Percentiles rank a stretch among this genome's conserved stretches.
phyloP scores from a whole-genome alignment of 352 stramenopile species.

The Pythium chondricola region DNA sequence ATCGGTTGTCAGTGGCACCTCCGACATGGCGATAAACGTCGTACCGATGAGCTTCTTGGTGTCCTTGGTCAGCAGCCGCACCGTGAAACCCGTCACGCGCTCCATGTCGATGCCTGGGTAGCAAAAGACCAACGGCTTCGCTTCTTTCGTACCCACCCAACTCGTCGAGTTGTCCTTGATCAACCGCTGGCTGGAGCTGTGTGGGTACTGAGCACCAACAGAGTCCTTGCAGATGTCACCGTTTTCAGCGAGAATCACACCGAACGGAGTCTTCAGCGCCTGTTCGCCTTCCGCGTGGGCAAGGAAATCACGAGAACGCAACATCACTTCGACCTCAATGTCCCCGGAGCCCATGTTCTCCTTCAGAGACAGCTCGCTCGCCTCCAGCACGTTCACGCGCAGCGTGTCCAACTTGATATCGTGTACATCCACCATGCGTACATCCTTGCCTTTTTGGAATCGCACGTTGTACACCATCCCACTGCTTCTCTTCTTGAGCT shows the following conservation, averaged over 20 bases:
- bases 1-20: slow-evolving; percentile 16
- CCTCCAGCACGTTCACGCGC: slow-evolving; percentile 34
- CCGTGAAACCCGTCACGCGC: slow-evolving; percentile 29
- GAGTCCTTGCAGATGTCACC: slow-evolving; percentile 43
- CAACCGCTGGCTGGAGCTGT: slow-evolving; percentile 24
- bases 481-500: slow-evolving; percentile 3
- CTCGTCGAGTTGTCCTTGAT: slow-evolving; percentile 7
- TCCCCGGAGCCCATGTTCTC: slow-evolving; percentile 21
- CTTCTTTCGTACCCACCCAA: not conserved
- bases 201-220: slow-evolving; percentile 19
- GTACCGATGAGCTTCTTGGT: slow-evolving; percentile 28
- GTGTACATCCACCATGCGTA: slow-evolving; percentile 14
- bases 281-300: slow-evolving; percentile 15
- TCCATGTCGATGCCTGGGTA: slow-evolving; percentile 36
- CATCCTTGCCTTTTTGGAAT: slow-evolving; percentile 14
- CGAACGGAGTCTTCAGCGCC: slow-evolving; percentile 29
- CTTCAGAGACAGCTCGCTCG: slow-evolving; percentile 39
- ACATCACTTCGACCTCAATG: slow-evolving; percentile 34
- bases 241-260: slow-evolving; percentile 24
- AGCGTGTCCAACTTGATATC: slow-evolving; percentile 49
- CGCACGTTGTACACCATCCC: slow-evolving; percentile 4
- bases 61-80: slow-evolving; percentile 26
- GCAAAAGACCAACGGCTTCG: slow-evolving; percentile 18
- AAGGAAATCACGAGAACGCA: slow-evolving; percentile 48
- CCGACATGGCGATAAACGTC: slow-evolving; percentile 29